Conservation (phyloP, 257 asterid genomes). For the Coffea eugenioides region DNA sequence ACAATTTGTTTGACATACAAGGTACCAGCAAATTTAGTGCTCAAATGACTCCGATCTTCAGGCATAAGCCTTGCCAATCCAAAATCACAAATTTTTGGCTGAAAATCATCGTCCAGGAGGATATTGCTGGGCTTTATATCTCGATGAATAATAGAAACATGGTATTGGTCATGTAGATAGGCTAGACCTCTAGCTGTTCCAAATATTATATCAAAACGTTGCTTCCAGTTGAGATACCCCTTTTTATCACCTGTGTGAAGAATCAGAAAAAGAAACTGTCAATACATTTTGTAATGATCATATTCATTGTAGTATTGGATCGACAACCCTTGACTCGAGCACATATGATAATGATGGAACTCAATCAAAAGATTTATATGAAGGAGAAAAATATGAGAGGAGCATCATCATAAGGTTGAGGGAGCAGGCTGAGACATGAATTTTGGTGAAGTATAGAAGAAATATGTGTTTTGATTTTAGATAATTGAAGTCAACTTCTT, state of each 20-base stretch:
- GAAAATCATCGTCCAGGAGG: constrained; percentile 58
- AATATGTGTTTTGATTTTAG: too few species aligned
- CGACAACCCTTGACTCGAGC: not conserved
- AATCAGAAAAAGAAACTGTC: not conserved
- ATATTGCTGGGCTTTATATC: constrained; percentile 79
- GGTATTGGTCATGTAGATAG: constrained; percentile 74
- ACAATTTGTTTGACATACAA: constrained; percentile 42
- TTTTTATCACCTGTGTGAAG: constrained; percentile 51
- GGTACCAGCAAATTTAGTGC: constrained; percentile 90
- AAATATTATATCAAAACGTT: constrained; percentile 60
- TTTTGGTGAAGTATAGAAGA: too few species aligned
- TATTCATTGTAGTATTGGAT: not conserved
- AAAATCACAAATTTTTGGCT: constrained; percentile 74
- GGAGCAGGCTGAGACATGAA: too few species aligned
- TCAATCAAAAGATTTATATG: not conserved
- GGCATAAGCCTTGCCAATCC: constrained; percentile 82
- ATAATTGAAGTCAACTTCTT: too few species aligned
- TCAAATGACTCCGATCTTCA: constrained; percentile 67
- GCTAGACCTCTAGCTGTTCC: constrained; percentile 82
- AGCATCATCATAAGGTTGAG: not conserved
- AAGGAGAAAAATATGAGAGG: not conserved
- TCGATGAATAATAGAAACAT: constrained; percentile 68
- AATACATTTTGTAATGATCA: not conserved
- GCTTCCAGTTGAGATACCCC: constrained; percentile 74
- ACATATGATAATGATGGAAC: not conserved